These are phyloP conservation scores for Hortiboletus flavorubellus DNA, from an alignment of 768 basidiomycete species.

Conservation along the genomic window DNA sequence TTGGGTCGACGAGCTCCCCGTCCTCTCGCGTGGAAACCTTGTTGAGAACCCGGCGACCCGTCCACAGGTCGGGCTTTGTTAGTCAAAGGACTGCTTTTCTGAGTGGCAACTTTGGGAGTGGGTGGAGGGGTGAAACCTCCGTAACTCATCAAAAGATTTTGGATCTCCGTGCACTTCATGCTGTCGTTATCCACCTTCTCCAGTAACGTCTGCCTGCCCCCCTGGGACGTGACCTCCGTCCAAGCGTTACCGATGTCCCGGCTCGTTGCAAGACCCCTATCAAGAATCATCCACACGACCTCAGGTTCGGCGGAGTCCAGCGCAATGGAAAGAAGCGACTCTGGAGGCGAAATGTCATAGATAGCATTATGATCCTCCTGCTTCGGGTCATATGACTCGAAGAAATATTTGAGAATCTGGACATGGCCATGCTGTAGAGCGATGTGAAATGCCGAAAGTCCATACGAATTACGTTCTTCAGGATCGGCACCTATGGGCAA, in stretches of 20 bases:
- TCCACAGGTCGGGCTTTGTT: constrained; percentile 12
- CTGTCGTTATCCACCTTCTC: constrained; percentile 24
- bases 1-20: constrained; percentile 12
- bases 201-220: constrained; percentile 26
- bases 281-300: constrained; percentile 60
- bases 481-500: constrained; percentile 58
- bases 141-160: constrained; percentile 48
- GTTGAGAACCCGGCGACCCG: constrained; percentile 4
- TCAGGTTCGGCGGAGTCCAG: constrained; percentile 61
- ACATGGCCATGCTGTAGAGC: constrained; percentile 54
- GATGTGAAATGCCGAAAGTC: constrained; percentile 63
- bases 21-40: constrained; percentile 6
- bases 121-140: constrained; percentile 51
- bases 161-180: constrained; percentile 47
- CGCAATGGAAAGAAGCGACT: constrained; percentile 52
- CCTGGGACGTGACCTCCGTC: constrained; percentile 43
- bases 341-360: constrained; percentile 42
- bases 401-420: constrained; percentile 54
- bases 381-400: constrained; percentile 56
- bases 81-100: constrained; percentile 10
- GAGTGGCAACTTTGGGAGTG: constrained; percentile 22
- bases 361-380: constrained; percentile 48
- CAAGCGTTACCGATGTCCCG: constrained; percentile 52
- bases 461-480: constrained; percentile 61
- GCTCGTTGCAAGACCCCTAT: constrained; percentile 48